Percentiles rank a stretch among this genome's conserved stretches.
Conservation (phyloP, 768 basidiomycete species). For the Boletus huronensis region DNA sequence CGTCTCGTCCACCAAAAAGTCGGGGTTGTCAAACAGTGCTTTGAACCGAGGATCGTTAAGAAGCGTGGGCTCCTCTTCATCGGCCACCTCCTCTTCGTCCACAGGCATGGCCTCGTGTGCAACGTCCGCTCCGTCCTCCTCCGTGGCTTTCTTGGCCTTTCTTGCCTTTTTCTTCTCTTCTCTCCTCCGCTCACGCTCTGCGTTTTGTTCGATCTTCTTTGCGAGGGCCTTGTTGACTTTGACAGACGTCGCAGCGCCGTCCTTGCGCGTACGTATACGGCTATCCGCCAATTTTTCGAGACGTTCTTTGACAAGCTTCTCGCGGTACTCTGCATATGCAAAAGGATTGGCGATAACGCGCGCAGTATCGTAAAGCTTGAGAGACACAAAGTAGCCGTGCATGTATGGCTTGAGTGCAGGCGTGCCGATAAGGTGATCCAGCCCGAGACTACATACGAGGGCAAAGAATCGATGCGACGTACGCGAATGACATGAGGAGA, state of each 20-base stretch:
- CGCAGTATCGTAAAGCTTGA: constrained; percentile 94
- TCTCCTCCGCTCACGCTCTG: constrained; percentile 48
- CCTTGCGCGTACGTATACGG: constrained; percentile 81
- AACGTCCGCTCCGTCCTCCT: constrained; percentile 33
- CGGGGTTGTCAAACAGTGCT: constrained; percentile 85
- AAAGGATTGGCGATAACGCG: constrained; percentile 95
- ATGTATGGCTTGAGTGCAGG: constrained; percentile 97
- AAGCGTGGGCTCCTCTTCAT: constrained; percentile 41
- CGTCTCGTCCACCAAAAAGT: constrained; percentile 87
- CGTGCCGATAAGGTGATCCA: constrained; percentile 93
- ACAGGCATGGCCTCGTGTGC: constrained; percentile 33
- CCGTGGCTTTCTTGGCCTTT: constrained; percentile 38
- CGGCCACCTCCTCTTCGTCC: constrained; percentile 20
- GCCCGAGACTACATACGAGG: constrained; percentile 61
- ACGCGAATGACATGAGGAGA: constrained; percentile 1
- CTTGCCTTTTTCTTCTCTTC: constrained; percentile 52
- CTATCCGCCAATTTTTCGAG: constrained; percentile 93
- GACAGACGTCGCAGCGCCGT: constrained; percentile 30
- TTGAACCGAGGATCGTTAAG: constrained; percentile 88
- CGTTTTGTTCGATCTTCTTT: constrained; percentile 66
- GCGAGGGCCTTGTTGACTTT: constrained; percentile 77
- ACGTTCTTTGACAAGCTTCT: constrained; percentile 81
- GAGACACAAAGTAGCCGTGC: constrained; percentile 98
- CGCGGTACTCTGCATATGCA: constrained; percentile 91
- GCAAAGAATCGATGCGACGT: neutral